Conservation (phyloP, 805 yeast genomes). For the Nakazawaea sp. region DNA sequence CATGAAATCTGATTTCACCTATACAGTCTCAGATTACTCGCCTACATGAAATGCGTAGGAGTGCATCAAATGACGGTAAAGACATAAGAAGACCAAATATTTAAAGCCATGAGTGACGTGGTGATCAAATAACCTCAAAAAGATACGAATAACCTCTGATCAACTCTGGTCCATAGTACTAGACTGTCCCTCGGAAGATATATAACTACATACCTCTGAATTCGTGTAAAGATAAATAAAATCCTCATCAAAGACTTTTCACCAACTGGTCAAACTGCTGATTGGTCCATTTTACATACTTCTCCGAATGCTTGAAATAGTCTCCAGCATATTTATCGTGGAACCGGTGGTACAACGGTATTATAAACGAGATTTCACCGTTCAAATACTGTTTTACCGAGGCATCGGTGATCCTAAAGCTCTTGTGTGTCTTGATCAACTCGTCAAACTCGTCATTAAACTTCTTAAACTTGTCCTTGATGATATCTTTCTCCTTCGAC, state of each 20-base stretch:
- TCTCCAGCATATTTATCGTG: constrained; percentile 75
- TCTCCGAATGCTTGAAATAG: constrained; percentile 61
- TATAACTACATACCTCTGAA: background rate
- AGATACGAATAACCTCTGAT: too few relatives aligned
- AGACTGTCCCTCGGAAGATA: too few relatives aligned
- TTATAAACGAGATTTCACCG: constrained; percentile 70
- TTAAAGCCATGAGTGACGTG: too few relatives aligned
- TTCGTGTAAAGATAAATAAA: background rate
- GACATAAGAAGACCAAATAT: too few relatives aligned
- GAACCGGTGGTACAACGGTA: constrained; percentile 80
- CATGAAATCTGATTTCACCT: too few relatives aligned
- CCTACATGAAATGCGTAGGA: too few relatives aligned
- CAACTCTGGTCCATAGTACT: too few relatives aligned
- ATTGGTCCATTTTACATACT: constrained; percentile 50
- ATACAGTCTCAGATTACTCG: too few relatives aligned
- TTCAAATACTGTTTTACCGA: constrained; percentile 56
- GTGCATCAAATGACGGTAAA: too few relatives aligned
- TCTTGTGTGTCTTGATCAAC: constrained; percentile 57
- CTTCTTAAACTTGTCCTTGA: constrained; percentile 77
- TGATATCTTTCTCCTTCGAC: constrained; percentile 71
- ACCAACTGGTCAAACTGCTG: constrained; percentile 26
- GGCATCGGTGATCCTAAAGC: constrained; percentile 59
- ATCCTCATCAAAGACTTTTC: constrained; percentile 19
- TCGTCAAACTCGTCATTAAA: constrained; percentile 84
- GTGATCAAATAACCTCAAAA: background rate